phyloP scores from a whole-genome alignment of 306 rosid genomes.

The Alnus rubra region DNA sequence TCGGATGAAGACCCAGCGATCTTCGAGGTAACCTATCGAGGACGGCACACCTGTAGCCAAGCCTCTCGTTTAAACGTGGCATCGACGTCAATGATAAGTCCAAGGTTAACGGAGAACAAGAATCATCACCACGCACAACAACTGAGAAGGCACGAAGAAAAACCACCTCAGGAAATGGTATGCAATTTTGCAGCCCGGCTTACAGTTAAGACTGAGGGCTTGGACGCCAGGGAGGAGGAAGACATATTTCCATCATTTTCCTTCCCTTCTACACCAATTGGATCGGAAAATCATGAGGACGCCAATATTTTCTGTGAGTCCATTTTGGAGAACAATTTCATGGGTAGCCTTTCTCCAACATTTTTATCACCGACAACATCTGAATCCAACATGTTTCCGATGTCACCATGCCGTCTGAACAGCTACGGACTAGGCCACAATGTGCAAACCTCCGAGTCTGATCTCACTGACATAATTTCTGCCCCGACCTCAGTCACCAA shows the following conservation, averaged over 20 bases:
- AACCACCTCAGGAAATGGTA: conserved; percentile 17
- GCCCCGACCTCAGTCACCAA: conserved; percentile 58
- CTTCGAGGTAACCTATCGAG: conserved; percentile 53
- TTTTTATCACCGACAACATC: conserved; percentile 49
- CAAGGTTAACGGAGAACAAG: conserved; percentile 28
- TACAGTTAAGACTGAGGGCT: conserved; percentile 44
- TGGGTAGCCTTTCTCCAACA: conserved; percentile 30
- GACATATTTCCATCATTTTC: conserved; percentile 47
- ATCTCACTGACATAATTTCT: conserved; percentile 58
- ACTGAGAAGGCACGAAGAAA: conserved; percentile 23
- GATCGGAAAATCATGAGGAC: conserved; percentile 36
- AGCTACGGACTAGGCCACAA: conserved; percentile 36
- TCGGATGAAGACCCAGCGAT: conserved; percentile 57
- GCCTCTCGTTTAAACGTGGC: conserved; percentile 30
- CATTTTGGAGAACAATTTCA: conserved; percentile 35
- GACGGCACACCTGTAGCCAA: conserved; percentile 69
- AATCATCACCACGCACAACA: conserved; percentile 19
- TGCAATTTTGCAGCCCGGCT: conserved; percentile 39
- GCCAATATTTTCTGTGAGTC: conserved; percentile 35
- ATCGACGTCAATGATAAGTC: conserved; percentile 24
- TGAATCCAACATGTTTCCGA: conserved; percentile 43
- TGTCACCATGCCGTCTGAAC: conserved; percentile 35
- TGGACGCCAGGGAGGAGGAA: conserved; percentile 34
- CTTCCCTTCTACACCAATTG: conserved; percentile 43
- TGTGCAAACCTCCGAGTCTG: conserved; percentile 58